Conservation (phyloP, 73 alveolate genomes). For the Symbiodinium pilosum region DNA sequence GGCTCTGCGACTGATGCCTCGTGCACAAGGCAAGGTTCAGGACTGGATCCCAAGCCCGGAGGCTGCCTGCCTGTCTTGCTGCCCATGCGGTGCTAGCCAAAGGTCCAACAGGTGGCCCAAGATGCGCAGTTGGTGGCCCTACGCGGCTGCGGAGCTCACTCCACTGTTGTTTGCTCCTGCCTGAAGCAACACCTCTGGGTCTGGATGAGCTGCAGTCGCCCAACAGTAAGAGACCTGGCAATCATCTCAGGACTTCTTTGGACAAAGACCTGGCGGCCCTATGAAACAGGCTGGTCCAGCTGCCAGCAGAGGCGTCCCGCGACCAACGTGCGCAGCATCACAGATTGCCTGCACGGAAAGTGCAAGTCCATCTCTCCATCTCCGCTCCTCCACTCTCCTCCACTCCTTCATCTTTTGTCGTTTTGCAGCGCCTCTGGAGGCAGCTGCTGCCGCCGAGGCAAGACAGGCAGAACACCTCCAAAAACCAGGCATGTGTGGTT, state of each 20-base stretch:
- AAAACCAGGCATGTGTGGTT: no score
- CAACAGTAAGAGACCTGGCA: slow-evolving; percentile 76
- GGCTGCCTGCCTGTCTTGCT: not conserved
- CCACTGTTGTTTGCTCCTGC: not conserved
- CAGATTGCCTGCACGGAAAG: not conserved
- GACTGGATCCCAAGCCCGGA: not conserved
- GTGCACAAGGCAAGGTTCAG: not conserved
- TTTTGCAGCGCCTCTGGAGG: slow-evolving; percentile 67
- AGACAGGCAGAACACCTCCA: slow-evolving; percentile 50
- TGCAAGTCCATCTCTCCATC: not conserved
- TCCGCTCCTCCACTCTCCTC: not conserved
- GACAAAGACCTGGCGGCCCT: no score
- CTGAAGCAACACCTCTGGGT: slow-evolving; percentile 36
- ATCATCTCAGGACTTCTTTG: no score
- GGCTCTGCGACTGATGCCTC: slow-evolving; percentile 12
- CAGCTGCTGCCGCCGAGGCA: slow-evolving; percentile 67
- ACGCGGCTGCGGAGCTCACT: not conserved
- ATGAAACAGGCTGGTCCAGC: not conserved
- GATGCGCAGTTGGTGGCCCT: slow-evolving; percentile 52
- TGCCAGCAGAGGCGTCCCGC: not conserved
- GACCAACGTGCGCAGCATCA: not conserved
- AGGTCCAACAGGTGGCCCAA: slow-evolving; percentile 59
- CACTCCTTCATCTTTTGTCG: not conserved
- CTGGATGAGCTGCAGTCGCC: slow-evolving; percentile 84
- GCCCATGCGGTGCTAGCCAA: slow-evolving; percentile 18